Conservation (phyloP, 768 basidiomycete species). For the Leccinum longicurvipes region DNA sequence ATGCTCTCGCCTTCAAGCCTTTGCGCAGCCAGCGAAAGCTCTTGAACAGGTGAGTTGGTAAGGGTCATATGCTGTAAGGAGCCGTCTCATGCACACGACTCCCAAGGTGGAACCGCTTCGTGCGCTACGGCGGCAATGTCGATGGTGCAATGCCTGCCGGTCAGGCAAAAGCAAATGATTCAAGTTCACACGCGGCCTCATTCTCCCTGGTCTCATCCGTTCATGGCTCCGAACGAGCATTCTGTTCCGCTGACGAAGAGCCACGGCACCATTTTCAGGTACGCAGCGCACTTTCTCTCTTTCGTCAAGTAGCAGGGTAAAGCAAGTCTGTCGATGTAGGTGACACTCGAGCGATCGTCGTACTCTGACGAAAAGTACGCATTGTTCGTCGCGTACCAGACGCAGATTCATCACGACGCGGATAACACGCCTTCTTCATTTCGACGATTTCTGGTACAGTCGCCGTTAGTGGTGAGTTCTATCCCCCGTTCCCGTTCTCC, state of each 20-base stretch:
- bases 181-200: slow-evolving; percentile 4
- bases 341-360: slow-evolving; percentile 70
- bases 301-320: background rate
- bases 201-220: slow-evolving; percentile 49
- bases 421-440: slow-evolving; percentile 53
- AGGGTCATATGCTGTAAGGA: background rate
- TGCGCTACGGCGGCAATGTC: slow-evolving; percentile 42
- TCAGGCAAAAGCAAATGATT: slow-evolving; percentile 10
- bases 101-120: slow-evolving; percentile 69
- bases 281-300: background rate
- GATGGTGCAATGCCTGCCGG: slow-evolving; percentile 16
- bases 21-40: slow-evolving; percentile 75
- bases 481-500: background rate
- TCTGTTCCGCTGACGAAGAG: slow-evolving; percentile 24
- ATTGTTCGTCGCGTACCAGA: slow-evolving; percentile 77
- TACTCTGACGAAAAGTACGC: slow-evolving; percentile 78
- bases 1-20: slow-evolving; percentile 60
- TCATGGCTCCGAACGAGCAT: slow-evolving; percentile 52
- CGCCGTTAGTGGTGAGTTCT: slow-evolving; percentile 69
- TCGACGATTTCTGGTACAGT: slow-evolving; percentile 71
- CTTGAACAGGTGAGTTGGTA: slow-evolving; percentile 53
- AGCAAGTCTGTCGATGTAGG: slow-evolving; percentile 38
- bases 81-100: background rate
- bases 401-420: slow-evolving; percentile 69
- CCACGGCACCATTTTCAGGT: slow-evolving; percentile 62